Base-by-base conservation (phyloP, 768 basidiomycete genomes). In the Suillus tomentosus region DNA sequence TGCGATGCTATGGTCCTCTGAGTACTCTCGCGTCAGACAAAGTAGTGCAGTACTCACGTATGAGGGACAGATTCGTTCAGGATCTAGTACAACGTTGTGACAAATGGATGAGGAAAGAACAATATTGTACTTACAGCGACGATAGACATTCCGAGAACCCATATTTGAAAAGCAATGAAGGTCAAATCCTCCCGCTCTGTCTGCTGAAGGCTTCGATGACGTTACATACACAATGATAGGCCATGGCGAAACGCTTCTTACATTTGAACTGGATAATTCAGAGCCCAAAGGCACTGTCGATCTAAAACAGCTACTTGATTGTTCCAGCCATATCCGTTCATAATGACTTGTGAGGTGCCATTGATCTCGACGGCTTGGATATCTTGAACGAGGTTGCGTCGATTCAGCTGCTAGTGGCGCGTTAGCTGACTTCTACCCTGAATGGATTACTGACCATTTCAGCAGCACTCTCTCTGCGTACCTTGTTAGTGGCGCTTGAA, bases 31-130 rank as follows among this genome's bases (percentile, higher is more conserved):
- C 6, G 5, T 19, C 19, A 39, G 50, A 40, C 1, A 54, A 36
- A 13, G 6, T 40, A 13, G 17, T 19, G 14, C 40, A 19, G 22
- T 37, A 40, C 74, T 64, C 65, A 81, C 74, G 87, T 87, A 66
- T 93, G 92, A 2, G 92, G 92, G 65, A 92, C 90, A 3, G 90
- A 92, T 76, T 93, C 91, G 73, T 92, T 92, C 63, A 84, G 69
- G 62, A 84, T 66, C 71, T 75, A 64, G 10, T 10, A 40, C 10
- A 42, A 37, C 14, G 58, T 60, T 39, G 40, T 62, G 37, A 50
- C 13, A 17, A 31, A 43, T 53, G 22, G 17, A 50, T 55, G 15
- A 43, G 27, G 71, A 37, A 84, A 71, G 22, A 64, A 43, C 11
- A 66, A 58, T 19, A 45, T 63, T 2, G 31, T 58, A 68, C 75